These are phyloP conservation scores for Solidago caesia DNA, from an alignment of 129 eudicot species.

Conservation along the genomic window DNA sequence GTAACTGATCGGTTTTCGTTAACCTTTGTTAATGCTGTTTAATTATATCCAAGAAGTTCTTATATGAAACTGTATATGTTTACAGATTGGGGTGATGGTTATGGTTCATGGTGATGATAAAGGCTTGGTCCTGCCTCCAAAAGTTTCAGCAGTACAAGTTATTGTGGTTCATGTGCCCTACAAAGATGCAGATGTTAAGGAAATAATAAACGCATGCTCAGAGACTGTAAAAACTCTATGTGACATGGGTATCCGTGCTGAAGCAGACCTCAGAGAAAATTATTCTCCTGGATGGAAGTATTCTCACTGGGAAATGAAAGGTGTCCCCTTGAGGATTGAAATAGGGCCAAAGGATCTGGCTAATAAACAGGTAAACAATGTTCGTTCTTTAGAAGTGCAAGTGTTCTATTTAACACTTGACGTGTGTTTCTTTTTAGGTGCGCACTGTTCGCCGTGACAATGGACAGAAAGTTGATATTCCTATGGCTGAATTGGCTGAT, in stretches of 20 bases:
- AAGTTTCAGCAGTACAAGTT: constrained; percentile 82
- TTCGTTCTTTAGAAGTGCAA: background rate
- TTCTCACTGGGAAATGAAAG: constrained; percentile 96
- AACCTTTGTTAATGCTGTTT: background rate
- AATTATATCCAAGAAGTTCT: background rate
- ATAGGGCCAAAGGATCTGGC: constrained; percentile 93
- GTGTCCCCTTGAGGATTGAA: constrained; percentile 88
- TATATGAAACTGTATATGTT: background rate
- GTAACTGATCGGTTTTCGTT: constrained; percentile 29
- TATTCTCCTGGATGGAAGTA: constrained; percentile 98
- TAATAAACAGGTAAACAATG: constrained; percentile 61
- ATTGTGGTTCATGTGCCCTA: constrained; percentile 86
- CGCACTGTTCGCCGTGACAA: constrained; percentile 84
- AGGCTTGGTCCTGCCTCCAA: constrained; percentile 93
- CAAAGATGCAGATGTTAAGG: constrained; percentile 76
- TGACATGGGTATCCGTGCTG: constrained; percentile 76
- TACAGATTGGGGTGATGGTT: constrained; percentile 93
- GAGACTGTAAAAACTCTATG: constrained; percentile 56
- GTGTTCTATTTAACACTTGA: background rate
- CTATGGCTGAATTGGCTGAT: constrained; percentile 57
- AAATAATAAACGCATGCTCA: constrained; percentile 66
- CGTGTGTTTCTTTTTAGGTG: constrained; percentile 39
- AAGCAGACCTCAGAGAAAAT: constrained; percentile 81
- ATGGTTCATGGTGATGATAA: constrained; percentile 98
- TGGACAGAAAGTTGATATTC: constrained; percentile 53